phyloP scores from a whole-genome alignment of 768 basidiomycete species.

The Crassisporium funariophilum region DNA sequence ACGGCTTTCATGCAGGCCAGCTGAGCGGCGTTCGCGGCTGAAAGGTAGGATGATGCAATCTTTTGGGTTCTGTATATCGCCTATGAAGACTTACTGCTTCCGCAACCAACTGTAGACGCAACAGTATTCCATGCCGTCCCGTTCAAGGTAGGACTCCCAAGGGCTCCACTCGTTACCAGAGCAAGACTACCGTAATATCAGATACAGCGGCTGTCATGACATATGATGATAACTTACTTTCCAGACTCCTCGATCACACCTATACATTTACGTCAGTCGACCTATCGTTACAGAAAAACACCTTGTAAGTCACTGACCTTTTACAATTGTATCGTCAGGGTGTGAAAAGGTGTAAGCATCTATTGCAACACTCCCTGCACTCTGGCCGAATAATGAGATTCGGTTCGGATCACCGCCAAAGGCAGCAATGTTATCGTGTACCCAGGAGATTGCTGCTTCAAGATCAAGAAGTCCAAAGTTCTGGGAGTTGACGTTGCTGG shows the following conservation, averaged over 20 bases:
- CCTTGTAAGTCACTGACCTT: constrained; percentile 21
- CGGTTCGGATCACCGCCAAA: constrained; percentile 46
- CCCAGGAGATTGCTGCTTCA: constrained; percentile 48
- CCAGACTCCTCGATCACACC: constrained; percentile 40
- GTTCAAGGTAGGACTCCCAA: constrained; percentile 16
- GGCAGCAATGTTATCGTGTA: constrained; percentile 47
- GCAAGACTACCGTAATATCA: constrained; percentile 12
- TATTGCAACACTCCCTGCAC: constrained; percentile 36
- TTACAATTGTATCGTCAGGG: constrained; percentile 33
- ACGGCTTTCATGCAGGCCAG: constrained; percentile 39
- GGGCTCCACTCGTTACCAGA: constrained; percentile 9
- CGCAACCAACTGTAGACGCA: constrained; percentile 33
- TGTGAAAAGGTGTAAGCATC: constrained; percentile 38
- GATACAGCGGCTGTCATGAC: too few species aligned
- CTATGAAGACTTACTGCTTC: constrained; percentile 23
- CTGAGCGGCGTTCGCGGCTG: constrained; percentile 29
- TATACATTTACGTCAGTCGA: constrained; percentile 2
- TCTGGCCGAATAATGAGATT: constrained; percentile 39
- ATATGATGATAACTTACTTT: constrained; percentile 24
- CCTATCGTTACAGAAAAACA: constrained; percentile 10
- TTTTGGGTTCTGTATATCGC: too few species aligned
- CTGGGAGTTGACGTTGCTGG: constrained; percentile 22
- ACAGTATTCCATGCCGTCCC: constrained; percentile 33
- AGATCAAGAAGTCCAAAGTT: constrained; percentile 43
- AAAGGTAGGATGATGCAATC: background rate